Base-by-base conservation (phyloP, 805 yeast species). In the Starmerella apicola region DNA sequence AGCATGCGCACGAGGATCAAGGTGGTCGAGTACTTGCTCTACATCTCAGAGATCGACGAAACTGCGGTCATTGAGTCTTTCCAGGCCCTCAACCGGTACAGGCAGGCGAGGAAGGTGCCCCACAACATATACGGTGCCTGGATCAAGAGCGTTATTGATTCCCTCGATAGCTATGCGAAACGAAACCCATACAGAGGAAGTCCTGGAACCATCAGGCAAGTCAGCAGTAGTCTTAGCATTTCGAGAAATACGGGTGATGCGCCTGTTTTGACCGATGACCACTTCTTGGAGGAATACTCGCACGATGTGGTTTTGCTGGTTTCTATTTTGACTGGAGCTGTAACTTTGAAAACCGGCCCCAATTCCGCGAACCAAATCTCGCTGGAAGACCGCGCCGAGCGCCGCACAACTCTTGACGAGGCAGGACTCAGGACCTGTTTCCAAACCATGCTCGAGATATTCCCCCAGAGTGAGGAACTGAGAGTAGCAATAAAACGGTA, bases 121-220 rank as follows among this genome's bases (percentile, higher is more conserved):
- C 10, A 19, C 10, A 46, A 71, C 64, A 59, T 79, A 30, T 75
- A 79, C 50, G 81, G 76, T 45, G 68, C 78, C 27, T 84, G 95
- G 95, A 54, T 83, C 33, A 60, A 64, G 36, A 62, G 74, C 10
- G 77, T 83, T 3, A 78, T 70, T 37, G 71, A 70, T 36, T 78
- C 86, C 0, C 52, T 84, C 32, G 83, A 76, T 41, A 95, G 95
- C 2, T 70, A 86, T 50, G 97, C 97, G 6, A 79, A n/a, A n/a
- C n/a, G n/a, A n/a, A n/a, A n/a, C n/a, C n/a, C n/a, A n/a, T n/a
- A n/a, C n/a, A n/a, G n/a, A n/a, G n/a, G n/a, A n/a, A n/a, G n/a
- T n/a, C n/a, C n/a, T n/a, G n/a, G n/a, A n/a, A n/a, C n/a, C n/a
- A n/a, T n/a, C n/a, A n/a, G n/a, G n/a, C n/a, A n/a, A n/a, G n/a